These are phyloP conservation scores for rapeseed (Brassica napus) DNA, from an alignment of 345 rosid species.

Conservation along the genomic window DNA sequence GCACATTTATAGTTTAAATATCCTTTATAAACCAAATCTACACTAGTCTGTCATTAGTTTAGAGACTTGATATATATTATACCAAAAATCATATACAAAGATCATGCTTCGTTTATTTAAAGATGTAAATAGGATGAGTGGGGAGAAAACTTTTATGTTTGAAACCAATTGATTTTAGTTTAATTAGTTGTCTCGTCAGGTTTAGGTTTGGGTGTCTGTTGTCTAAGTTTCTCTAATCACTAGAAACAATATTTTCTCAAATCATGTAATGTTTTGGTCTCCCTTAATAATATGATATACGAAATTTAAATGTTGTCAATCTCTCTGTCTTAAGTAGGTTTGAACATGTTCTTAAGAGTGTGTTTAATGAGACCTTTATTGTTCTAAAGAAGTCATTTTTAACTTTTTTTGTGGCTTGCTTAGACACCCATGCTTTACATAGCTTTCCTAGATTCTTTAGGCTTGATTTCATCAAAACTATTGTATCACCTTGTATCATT, in stretches of 20 bases:
- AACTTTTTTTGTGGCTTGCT: neutral
- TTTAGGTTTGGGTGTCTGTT: neutral
- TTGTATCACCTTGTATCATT: neutral
- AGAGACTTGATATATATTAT: neutral
- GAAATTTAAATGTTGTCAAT: neutral
- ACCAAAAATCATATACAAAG: neutral
- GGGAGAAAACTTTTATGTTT: neutral
- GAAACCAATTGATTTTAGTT: neutral
- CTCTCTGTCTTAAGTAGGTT: neutral
- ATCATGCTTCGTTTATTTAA: neutral
- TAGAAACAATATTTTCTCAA: too few species aligned
- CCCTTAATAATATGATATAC: neutral
- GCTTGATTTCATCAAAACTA: neutral
- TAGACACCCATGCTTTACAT: neutral
- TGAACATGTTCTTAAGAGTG: too few species aligned
- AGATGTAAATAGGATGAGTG: neutral
- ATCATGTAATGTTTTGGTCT: neutral
- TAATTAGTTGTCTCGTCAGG: neutral
- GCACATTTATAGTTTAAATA: neutral
- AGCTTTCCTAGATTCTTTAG: neutral
- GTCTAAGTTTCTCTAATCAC: neutral
- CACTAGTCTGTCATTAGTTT: neutral
- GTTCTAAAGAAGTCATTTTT: too few species aligned
- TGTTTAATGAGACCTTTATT: too few species aligned
- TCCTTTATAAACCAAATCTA: neutral